phyloP scores from a whole-genome alignment of 2,329 filamentous ascomycete genomes.

The Pseudocercospora eumusae region DNA sequence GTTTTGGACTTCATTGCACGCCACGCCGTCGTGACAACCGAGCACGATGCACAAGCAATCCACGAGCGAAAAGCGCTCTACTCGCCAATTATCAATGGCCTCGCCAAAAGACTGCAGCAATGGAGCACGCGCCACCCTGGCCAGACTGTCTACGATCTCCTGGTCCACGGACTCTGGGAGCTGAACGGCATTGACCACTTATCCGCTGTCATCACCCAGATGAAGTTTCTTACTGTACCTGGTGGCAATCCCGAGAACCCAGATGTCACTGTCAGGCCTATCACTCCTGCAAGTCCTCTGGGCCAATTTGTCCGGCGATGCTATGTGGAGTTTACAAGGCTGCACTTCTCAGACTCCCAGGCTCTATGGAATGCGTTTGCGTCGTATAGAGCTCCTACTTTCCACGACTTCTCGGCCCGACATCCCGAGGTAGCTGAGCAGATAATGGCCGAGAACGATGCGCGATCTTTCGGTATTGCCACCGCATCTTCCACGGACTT shows the following conservation, averaged over 20 bases:
- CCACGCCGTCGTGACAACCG: conserved; percentile 51
- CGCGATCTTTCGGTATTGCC: not conserved
- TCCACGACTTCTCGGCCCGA: conserved; percentile 59
- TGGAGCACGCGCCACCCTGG: conserved; percentile 60
- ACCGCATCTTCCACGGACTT: not conserved
- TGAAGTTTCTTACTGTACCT: conserved; percentile 30
- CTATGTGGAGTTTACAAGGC: conserved; percentile 73
- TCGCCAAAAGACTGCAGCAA: conserved; percentile 27
- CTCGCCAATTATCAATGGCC: conserved; percentile 21
- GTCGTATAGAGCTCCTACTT: conserved; percentile 75
- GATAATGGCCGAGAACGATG: conserved; percentile 11
- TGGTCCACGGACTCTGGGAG: conserved; percentile 78
- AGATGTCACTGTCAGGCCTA: conserved; percentile 46
- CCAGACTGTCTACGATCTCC: conserved; percentile 81
- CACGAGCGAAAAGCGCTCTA: conserved; percentile 24
- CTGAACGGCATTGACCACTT: conserved; percentile 78
- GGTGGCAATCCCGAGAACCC: conserved; percentile 49
- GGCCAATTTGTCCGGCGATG: conserved; percentile 77
- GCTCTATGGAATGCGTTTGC: conserved; percentile 82
- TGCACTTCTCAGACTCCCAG: conserved; percentile 77
- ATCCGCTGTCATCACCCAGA: conserved; percentile 62
- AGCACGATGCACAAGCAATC: conserved; percentile 20
- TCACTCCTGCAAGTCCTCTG: conserved; percentile 74
- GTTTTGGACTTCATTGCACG: conserved; percentile 78
- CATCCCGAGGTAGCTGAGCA: conserved; percentile 46